Evolutionary conservation across 148 eudicot genomes (phyloP).

Genomic region (Mesembryanthemum crystallinum): DNA sequence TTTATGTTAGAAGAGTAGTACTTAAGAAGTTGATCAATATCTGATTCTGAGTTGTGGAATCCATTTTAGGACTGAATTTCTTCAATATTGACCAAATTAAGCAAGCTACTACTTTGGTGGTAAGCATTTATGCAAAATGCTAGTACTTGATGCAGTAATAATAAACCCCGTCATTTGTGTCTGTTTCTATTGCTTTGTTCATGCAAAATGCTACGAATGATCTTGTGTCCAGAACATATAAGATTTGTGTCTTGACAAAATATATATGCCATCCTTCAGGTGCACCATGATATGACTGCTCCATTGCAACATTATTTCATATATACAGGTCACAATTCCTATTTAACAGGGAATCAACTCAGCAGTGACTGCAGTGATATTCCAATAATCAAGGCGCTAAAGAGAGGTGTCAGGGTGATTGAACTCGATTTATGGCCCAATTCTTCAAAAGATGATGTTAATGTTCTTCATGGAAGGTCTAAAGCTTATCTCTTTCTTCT

Average conservation of each 20-base stretch:
- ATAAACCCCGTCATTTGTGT: neutral
- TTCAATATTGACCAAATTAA: too few species aligned
- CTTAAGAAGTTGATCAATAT: too few species aligned
- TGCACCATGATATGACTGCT: slow-evolving; percentile 97
- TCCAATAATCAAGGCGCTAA: slow-evolving; percentile 85
- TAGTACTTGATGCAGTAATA: too few species aligned
- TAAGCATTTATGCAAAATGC: too few species aligned
- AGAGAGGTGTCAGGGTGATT: slow-evolving; percentile 84
- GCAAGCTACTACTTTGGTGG: too few species aligned
- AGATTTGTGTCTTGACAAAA: slow-evolving; percentile 26
- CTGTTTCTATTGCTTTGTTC: neutral
- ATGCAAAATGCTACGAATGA: neutral
- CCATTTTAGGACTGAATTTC: too few species aligned
- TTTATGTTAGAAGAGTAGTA: too few species aligned
- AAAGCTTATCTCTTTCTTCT: slow-evolving; percentile 9
- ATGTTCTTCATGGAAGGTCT: slow-evolving; percentile 96
- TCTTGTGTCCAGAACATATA: neutral
- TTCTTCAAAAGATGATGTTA: slow-evolving; percentile 69
- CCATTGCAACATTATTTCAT: slow-evolving; percentile 93
- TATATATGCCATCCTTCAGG: slow-evolving; percentile 48
- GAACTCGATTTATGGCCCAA: slow-evolving; percentile 98
- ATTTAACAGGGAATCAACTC: slow-evolving; percentile 86
- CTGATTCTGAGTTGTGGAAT: too few species aligned
- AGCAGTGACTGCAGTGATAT: slow-evolving; percentile 87
- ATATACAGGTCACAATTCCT: slow-evolving; percentile 95